A percentile compares a stretch with the other conserved stretches of the same genome.
These are phyloP conservation scores for Hypoxylon rubiginosum DNA, from an alignment of 2,329 filamentous ascomycete genomes.

Conservation along the genomic window DNA sequence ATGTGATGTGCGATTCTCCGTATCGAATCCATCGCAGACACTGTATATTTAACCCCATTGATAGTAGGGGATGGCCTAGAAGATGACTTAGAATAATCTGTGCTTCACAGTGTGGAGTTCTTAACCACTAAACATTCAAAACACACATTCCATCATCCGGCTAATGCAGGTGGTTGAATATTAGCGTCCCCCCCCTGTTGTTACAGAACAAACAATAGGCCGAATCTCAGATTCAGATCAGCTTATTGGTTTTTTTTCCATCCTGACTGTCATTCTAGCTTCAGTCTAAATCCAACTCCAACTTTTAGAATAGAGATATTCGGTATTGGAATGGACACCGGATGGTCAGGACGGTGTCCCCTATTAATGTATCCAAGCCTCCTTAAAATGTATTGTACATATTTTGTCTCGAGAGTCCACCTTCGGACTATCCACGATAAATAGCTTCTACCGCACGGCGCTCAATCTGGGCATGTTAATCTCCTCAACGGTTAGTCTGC, in stretches of 20 bases:
- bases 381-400: background rate
- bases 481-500: conserved; percentile 11
- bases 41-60: background rate
- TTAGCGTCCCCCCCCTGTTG: conserved; percentile 30
- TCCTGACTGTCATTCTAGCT: conserved; percentile 8
- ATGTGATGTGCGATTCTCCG: background rate
- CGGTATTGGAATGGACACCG: conserved; percentile 13
- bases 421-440: too few species aligned
- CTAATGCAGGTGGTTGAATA: conserved; percentile 38
- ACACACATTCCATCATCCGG: conserved; percentile 6
- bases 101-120: conserved; percentile 17
- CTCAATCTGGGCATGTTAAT: conserved; percentile 34
- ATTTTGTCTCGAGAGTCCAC: background rate
- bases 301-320: background rate
- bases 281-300: conserved; percentile 8
- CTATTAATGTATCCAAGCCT: background rate
- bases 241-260: conserved; percentile 7
- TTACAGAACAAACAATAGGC: conserved; percentile 33
- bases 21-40: background rate
- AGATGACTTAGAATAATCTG: background rate
- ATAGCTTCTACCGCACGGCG: conserved; percentile 7
- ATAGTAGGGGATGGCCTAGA: conserved; percentile 7
- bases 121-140: conserved; percentile 6
- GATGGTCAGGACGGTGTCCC: background rate
- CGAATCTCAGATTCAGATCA: conserved; percentile 14